phyloP scores from a whole-genome alignment of 768 basidiomycete species.

The Auricularia cornea region DNA sequence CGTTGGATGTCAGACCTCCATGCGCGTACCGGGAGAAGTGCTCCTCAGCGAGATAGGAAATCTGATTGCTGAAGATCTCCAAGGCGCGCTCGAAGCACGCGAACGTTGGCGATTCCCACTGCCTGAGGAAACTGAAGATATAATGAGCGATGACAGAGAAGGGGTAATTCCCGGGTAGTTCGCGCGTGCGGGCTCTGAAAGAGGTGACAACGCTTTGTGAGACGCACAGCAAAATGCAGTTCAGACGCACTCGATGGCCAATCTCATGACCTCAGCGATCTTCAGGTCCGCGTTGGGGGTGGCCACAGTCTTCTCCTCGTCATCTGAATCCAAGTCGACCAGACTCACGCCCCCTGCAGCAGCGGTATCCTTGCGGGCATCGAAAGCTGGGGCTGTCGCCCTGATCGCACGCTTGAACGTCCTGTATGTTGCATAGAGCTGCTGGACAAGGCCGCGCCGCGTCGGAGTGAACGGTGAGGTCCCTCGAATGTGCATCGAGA shows the following conservation, averaged over 20 bases:
- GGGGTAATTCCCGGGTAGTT: slow-evolving; percentile 55
- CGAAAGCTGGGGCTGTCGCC: not conserved
- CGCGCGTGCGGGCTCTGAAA: slow-evolving; percentile 56
- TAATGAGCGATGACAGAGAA: slow-evolving; percentile 49
- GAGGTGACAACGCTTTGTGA: not conserved
- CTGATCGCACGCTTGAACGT: not conserved
- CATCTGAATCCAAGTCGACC: not conserved
- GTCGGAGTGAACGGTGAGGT: not conserved
- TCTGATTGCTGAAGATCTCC: slow-evolving; percentile 28
- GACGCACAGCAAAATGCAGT: not conserved
- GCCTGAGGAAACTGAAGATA: slow-evolving; percentile 34
- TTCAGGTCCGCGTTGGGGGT: not conserved
- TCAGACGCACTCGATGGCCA: not conserved
- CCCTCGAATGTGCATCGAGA: not conserved
- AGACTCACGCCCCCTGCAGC: not conserved
- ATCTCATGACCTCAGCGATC: not conserved
- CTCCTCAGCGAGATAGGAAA: slow-evolving; percentile 33
- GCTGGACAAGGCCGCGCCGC: not conserved
- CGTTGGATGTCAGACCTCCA: slow-evolving; percentile 42
- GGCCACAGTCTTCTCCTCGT: not conserved
- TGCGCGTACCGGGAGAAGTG: slow-evolving; percentile 49
- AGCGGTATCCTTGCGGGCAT: not conserved
- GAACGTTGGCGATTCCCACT: slow-evolving; percentile 46
- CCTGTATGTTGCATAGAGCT: not conserved
- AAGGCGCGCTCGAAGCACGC: slow-evolving; percentile 36